Evolutionary conservation across 139 green algal species (phyloP), one percentile per base, ranked within the genome.

Genomic region (Coelastrella sp.): DNA sequence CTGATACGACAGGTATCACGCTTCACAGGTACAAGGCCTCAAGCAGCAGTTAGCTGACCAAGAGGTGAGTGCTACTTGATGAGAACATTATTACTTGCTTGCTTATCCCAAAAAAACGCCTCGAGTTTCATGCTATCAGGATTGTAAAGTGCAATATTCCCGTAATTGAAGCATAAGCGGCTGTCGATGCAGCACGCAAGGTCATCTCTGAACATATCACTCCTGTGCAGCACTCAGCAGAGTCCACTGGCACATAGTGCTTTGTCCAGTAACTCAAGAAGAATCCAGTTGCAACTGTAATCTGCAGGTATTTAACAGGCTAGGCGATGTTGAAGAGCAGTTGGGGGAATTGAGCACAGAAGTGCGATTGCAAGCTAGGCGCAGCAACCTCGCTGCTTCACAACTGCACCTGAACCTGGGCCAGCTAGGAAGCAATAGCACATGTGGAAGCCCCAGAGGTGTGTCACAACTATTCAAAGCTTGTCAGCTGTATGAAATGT

Each of bases 291-390:
- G 35, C 35, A 49, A 49, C 14, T 12, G 1, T 25, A 4, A 24
- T 78, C 70, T 17, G 20, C 70, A 78, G 70, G 20, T 60, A 57
- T 25, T 24, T 24, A 63, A 63, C 17, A 25, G 61, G 17, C 25
- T 88, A 11, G 84, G 70, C 70, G 84, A 68, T 49, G 20, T 80
- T 11, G 49, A 80, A 58, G 66, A 88, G 8, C 61, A 75, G 20
- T 22, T 88, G 15, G 6, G 19, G 20, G 84, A 82, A 6, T 56
- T 88, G 19, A 58, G 35, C 49, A 88, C 84, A 58, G 68, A 88
- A 57, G 68, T 88, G 61, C 84, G 84, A 6, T 57, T 88, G 66
- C 84, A 88, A 73, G 84, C 84, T 27, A 73, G 84, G 49, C 84
- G 84, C 68, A 68, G 49, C 20, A 81, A 58, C 49, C 8, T 68